Evolutionary conservation across 176 grass and related monocot species (phyloP).

Genomic region (Zea mays): Zm-B73-REFERENCE-NAM-5.0 NC_050100.1:11879501-11880000

Average conservation of each 20-base stretch:
- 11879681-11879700: neutral
- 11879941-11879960: neutral
- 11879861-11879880: no score
- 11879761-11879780: no score
- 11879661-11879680: neutral
- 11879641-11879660: neutral
- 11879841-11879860: no score
- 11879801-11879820: neutral
- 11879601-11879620: slow-evolving; percentile 4
- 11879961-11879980: neutral
- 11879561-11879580: neutral
- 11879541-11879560: slow-evolving; percentile 23
- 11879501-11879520: neutral
- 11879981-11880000: neutral
- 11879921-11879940: neutral
- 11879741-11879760: neutral
- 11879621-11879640: neutral
- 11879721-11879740: neutral
- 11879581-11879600: neutral
- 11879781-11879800: neutral
- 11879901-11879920: no score
- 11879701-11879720: slow-evolving; percentile 7
- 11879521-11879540: neutral
- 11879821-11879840: no score
- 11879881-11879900: no score